phyloP scores from a whole-genome alignment of 2,329 filamentous ascomycete genomes.

The Paramyrothecium roridum region DNA sequence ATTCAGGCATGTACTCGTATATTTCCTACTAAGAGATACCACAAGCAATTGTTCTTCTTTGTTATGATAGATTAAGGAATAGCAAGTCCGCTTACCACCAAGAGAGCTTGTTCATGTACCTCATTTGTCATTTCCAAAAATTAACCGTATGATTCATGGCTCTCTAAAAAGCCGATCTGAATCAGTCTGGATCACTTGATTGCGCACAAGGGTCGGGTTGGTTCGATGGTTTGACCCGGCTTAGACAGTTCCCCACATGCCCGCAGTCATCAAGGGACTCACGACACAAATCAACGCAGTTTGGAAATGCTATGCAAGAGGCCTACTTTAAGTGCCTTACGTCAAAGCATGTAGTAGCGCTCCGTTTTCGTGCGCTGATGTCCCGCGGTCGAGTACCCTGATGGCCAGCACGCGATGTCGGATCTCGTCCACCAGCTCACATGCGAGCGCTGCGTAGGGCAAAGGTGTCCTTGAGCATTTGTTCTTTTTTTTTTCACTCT shows the following conservation, averaged over 20 bases:
- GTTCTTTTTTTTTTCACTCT: not conserved
- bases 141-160: too few species aligned
- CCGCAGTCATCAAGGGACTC: too few species aligned
- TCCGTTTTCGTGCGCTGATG: not conserved
- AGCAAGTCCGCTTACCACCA: too few species aligned
- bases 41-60: conserved; percentile 2
- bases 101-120: too few species aligned
- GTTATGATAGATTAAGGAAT: too few species aligned
- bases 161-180: too few species aligned
- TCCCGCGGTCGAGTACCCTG: conserved; percentile 1
- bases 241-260: too few species aligned
- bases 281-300: not conserved
- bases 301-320: not conserved
- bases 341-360: not conserved
- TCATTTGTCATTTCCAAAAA: too few species aligned
- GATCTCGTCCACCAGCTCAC: not conserved
- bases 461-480: too few species aligned
- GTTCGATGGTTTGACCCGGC: too few species aligned
- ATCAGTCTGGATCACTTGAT: too few species aligned
- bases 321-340: not conserved
- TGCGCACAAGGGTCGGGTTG: too few species aligned
- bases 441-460: not conserved
- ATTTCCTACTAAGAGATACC: conserved; percentile 19
- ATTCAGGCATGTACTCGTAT: conserved; percentile 1
- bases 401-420: conserved; percentile 1